These are phyloP conservation scores for Sonneratia alba DNA, from an alignment of 345 rosid genomes.

Conservation along the genomic window DNA sequence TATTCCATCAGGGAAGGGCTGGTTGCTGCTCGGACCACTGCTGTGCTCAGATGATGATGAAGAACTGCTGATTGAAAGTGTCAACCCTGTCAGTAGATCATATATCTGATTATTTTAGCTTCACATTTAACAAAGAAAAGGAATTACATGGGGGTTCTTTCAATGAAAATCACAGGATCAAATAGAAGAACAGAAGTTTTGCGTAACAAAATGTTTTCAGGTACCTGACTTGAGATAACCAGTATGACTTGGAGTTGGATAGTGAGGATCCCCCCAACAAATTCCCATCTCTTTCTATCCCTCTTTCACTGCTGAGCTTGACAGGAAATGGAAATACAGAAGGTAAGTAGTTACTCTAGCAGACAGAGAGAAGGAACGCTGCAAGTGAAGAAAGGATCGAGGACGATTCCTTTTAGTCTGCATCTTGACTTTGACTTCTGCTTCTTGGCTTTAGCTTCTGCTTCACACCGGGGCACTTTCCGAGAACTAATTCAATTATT, in stretches of 20 bases:
- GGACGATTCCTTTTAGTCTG: neutral
- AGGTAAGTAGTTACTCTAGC: neutral
- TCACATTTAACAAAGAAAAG: neutral
- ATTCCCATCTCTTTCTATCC: constrained; percentile 9
- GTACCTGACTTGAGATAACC: constrained; percentile 9
- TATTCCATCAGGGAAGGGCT: neutral
- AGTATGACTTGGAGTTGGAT: constrained; percentile 4
- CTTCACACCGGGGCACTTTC: too few species aligned
- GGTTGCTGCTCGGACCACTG: neutral
- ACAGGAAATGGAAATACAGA: neutral
- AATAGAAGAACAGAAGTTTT: neutral
- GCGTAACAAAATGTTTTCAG: neutral
- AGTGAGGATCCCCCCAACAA: constrained; percentile 9
- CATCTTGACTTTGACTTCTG: neutral
- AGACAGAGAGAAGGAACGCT: neutral
- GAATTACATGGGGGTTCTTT: too few species aligned
- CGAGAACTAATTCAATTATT: too few species aligned
- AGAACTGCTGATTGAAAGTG: constrained; percentile 1
- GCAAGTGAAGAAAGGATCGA: neutral
- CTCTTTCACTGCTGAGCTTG: neutral
- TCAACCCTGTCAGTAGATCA: constrained; percentile 1
- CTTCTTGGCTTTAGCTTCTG: too few species aligned
- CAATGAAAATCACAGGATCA: neutral
- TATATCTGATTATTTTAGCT: neutral
- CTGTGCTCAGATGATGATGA: constrained; percentile 1